phyloP scores from a whole-genome alignment of 108 stramenopile genomes.

The Pseudonitzschia multiseries region DNA sequence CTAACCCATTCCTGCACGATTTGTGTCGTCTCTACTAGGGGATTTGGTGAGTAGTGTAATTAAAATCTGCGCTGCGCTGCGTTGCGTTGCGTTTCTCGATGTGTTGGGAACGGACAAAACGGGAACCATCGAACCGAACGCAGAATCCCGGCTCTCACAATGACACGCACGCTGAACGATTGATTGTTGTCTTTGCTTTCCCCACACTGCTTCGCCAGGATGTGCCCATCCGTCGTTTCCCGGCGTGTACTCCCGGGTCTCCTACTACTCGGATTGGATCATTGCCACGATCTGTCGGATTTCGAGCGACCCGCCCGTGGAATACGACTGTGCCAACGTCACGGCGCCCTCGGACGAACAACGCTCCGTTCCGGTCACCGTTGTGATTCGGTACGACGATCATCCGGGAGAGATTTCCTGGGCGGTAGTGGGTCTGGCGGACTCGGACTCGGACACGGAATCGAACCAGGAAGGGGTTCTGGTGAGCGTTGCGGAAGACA shows the following conservation, averaged over 20 bases:
- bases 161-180: no score
- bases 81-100: no score
- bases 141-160: no score
- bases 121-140: no score
- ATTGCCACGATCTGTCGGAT: constrained; percentile 40
- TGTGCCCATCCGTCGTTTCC: constrained; percentile 31
- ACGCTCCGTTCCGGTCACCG: constrained; percentile 28
- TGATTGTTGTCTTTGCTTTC: no score
- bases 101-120: no score
- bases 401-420: constrained; percentile 39
- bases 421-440: constrained; percentile 13
- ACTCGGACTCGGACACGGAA: not conserved
- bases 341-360: not conserved
- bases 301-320: constrained; percentile 46
- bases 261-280: constrained; percentile 54
- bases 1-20: not conserved
- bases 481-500: constrained; percentile 3
- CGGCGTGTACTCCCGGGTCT: constrained; percentile 56
- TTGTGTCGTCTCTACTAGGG: not conserved
- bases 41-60: constrained; percentile 12
- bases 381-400: constrained; percentile 30
- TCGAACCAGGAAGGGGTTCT: not conserved
- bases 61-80: no score
- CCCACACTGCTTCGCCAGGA: no score
- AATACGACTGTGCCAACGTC: constrained; percentile 38